Conservation (phyloP, 805 yeast genomes). For the Candida verbasci region DNA sequence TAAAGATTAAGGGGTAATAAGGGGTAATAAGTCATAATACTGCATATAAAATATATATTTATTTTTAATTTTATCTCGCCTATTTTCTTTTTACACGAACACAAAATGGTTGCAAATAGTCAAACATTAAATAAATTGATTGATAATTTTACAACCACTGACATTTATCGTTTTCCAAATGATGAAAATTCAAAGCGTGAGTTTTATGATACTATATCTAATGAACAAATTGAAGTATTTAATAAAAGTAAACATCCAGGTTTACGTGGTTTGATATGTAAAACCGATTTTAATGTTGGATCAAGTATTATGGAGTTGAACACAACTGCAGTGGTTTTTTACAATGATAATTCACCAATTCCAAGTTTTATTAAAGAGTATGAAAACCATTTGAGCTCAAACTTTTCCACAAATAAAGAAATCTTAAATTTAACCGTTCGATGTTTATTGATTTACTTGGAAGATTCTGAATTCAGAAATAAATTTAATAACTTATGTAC, state of each 20-base stretch:
- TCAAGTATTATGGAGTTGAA: conserved; percentile 2
- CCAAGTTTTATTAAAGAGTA: neutral
- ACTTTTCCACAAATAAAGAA: neutral
- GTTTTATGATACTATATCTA: conserved; percentile 8
- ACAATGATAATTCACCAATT: neutral
- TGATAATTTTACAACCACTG: neutral
- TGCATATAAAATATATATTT: too few relatives aligned
- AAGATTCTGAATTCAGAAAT: neutral
- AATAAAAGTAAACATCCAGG: conserved; percentile 6
- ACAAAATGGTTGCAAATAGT: neutral
- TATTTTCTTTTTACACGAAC: neutral
- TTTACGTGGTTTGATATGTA: conserved; percentile 1
- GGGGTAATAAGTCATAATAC: too few relatives aligned
- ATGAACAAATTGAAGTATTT: conserved; percentile 2
- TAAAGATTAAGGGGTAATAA: neutral
- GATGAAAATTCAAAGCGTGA: conserved; percentile 5
- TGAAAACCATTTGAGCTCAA: neutral
- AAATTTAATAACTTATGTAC: conserved; percentile 8
- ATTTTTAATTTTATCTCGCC: neutral
- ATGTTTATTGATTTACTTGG: conserved; percentile 2
- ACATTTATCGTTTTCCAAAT: conserved; percentile 7
- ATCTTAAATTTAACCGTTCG: neutral
- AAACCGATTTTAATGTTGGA: neutral
- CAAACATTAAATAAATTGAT: neutral
- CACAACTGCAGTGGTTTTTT: neutral